These are phyloP conservation scores for Spergularia bocconei DNA, from an alignment of 148 eudicot genomes.

Conservation along the genomic window DNA sequence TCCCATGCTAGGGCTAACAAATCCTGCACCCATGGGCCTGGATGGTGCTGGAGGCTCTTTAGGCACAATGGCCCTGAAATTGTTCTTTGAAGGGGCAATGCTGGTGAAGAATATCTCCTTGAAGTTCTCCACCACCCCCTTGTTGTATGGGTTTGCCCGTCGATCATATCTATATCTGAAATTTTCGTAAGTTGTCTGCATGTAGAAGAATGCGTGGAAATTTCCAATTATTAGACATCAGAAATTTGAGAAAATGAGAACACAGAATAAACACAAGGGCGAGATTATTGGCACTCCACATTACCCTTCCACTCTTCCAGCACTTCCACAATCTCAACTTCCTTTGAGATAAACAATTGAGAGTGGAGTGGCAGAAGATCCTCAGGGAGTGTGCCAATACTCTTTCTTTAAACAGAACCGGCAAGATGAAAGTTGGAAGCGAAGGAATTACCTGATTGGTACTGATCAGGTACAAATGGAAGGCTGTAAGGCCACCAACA, in stretches of 20 bases:
- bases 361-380: too few species aligned
- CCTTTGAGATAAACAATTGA: too few species aligned
- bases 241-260: neutral
- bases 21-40: constrained; percentile 61
- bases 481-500: constrained; percentile 94
- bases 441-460: constrained; percentile 70
- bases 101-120: constrained; percentile 70
- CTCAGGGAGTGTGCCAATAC: too few species aligned
- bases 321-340: too few species aligned
- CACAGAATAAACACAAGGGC: neutral
- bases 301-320: too few species aligned
- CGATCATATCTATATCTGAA: constrained; percentile 89
- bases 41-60: constrained; percentile 51
- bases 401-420: too few species aligned
- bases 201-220: constrained; percentile 7
- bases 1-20: constrained; percentile 95
- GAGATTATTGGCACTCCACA: too few species aligned
- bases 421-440: neutral
- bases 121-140: constrained; percentile 76
- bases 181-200: constrained; percentile 95
- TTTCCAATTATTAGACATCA: neutral
- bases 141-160: constrained; percentile 88
- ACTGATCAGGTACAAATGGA: constrained; percentile 88
- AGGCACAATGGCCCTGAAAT: constrained; percentile 69
- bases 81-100: constrained; percentile 70